Evolutionary conservation across 1,139 yeast genomes (phyloP).

Genomic region (Blastobotrys illinoisensis): DNA sequence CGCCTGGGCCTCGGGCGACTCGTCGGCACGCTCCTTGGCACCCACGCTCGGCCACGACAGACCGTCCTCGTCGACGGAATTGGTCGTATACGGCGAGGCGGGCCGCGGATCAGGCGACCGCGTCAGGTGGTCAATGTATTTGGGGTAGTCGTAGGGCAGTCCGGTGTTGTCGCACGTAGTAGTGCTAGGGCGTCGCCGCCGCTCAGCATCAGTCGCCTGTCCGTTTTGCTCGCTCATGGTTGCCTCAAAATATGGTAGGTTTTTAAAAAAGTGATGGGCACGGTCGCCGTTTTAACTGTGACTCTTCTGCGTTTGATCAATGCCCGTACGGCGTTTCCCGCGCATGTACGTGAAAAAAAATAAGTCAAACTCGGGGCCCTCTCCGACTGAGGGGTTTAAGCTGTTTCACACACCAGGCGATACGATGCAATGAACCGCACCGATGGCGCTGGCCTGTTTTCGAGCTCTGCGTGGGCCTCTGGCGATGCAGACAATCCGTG

Average conservation of each 20-base stretch:
- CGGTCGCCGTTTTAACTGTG: neutral
- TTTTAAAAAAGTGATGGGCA: neutral
- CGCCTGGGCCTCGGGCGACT: slow-evolving; percentile 54
- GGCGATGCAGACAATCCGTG: neutral
- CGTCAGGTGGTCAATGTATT: slow-evolving; percentile 35
- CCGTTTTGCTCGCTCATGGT: neutral
- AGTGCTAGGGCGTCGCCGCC: neutral
- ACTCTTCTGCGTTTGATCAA: neutral
- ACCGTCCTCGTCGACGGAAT: slow-evolving; percentile 87
- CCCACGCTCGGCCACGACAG: slow-evolving; percentile 94
- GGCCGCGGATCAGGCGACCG: slow-evolving; percentile 63
- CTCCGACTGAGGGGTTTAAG: neutral
- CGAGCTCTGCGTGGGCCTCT: neutral
- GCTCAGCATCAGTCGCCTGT: neutral
- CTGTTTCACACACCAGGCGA: neutral
- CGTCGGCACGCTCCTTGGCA: slow-evolving; percentile 67
- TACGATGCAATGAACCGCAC: neutral
- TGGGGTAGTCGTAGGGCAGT: slow-evolving; percentile 30
- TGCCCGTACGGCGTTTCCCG: neutral
- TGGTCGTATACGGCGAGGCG: slow-evolving; percentile 78
- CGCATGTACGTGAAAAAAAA: neutral
- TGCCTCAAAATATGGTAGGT: too few species aligned
- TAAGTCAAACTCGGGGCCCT: neutral
- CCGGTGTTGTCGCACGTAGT: neutral
- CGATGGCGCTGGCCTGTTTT: neutral